phyloP scores from a whole-genome alignment of 192 early-diverging fungal species.

The Martensiomyces pterosporus region DNA sequence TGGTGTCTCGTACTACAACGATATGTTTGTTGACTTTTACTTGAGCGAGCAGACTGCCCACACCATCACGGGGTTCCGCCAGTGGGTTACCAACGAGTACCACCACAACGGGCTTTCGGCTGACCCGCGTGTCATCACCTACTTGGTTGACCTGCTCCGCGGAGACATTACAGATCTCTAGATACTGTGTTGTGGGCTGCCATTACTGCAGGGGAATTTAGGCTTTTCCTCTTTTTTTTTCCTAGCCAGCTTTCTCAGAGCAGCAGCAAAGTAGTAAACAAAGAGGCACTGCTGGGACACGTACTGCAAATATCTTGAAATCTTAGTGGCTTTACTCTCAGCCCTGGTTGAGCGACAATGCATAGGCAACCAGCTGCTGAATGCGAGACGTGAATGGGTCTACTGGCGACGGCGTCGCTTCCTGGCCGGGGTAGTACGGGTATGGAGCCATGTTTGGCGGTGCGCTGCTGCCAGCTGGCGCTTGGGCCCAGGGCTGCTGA shows the following conservation, averaged over 20 bases:
- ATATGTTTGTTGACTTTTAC: slow-evolving; percentile 66
- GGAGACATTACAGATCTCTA: slow-evolving; percentile 50
- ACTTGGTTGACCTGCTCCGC: slow-evolving; percentile 56
- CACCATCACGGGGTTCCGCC: slow-evolving; percentile 52
- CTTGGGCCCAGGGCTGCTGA: slow-evolving; percentile 5
- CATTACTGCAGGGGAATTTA: too few relatives aligned
- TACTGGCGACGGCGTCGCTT: background rate
- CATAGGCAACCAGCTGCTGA: slow-evolving; percentile 24
- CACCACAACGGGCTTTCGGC: slow-evolving; percentile 58
- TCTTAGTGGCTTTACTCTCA: too few relatives aligned
- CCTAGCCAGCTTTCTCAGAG: too few relatives aligned
- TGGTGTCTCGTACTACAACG: slow-evolving; percentile 64
- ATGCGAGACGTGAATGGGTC: slow-evolving; percentile 11
- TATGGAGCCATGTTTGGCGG: slow-evolving; percentile 3
- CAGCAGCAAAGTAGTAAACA: too few relatives aligned
- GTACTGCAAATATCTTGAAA: too few relatives aligned
- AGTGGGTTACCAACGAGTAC: slow-evolving; percentile 68
- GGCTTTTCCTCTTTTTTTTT: background rate
- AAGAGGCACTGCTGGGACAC: too few relatives aligned
- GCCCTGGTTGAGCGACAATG: slow-evolving; percentile 16
- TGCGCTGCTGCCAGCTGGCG: slow-evolving; percentile 2
- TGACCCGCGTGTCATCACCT: slow-evolving; percentile 52
- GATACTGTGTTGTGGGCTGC: background rate
- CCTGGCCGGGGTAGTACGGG: slow-evolving; percentile 1
- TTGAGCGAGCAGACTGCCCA: slow-evolving; percentile 57